Conservation (phyloP, 2,329 filamentous ascomycete genomes). For the Penicillium occitanis region DNA sequence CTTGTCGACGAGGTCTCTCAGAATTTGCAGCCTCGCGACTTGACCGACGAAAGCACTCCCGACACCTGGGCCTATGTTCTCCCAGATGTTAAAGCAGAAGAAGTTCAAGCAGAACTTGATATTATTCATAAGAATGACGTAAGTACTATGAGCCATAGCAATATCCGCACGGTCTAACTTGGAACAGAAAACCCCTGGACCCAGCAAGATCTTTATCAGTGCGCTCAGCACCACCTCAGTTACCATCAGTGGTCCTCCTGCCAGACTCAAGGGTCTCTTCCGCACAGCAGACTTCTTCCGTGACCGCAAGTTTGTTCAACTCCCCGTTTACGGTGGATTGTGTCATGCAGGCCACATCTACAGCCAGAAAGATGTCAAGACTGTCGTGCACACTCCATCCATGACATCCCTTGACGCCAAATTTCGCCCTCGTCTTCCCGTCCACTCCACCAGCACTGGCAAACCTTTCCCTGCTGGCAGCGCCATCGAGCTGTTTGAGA, state of each 20-base stretch:
- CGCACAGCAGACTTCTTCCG: conserved; percentile 26
- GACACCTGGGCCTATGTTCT: conserved; percentile 33
- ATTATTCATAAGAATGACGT: not conserved
- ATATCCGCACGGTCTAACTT: not conserved
- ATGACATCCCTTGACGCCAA: not conserved
- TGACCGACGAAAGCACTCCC: not conserved
- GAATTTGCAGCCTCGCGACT: conserved; percentile 41
- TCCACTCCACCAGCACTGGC: conserved; percentile 25
- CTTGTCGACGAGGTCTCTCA: conserved; percentile 45
- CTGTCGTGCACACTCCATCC: conserved; percentile 7
- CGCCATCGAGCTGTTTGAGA: not conserved
- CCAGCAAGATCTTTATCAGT: conserved; percentile 30
- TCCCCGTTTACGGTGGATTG: conserved; percentile 32
- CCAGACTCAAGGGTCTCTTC: conserved; percentile 28
- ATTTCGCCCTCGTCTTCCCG: not conserved
- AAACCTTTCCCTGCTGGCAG: not conserved
- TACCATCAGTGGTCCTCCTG: conserved; percentile 32
- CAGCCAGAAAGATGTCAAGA: conserved; percentile 24
- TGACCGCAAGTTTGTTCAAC: conserved; percentile 23
- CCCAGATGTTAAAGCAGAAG: conserved; percentile 24
- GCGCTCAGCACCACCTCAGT: conserved; percentile 25
- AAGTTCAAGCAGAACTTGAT: conserved; percentile 31
- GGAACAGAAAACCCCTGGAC: not conserved
- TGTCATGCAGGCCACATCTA: conserved; percentile 52
- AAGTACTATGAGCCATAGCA: not conserved